A percentile compares a stretch with the other conserved stretches of the same genome.
phyloP scores from a whole-genome alignment of 1,139 yeast species.

The Yamadazyma friedrichii region DNA sequence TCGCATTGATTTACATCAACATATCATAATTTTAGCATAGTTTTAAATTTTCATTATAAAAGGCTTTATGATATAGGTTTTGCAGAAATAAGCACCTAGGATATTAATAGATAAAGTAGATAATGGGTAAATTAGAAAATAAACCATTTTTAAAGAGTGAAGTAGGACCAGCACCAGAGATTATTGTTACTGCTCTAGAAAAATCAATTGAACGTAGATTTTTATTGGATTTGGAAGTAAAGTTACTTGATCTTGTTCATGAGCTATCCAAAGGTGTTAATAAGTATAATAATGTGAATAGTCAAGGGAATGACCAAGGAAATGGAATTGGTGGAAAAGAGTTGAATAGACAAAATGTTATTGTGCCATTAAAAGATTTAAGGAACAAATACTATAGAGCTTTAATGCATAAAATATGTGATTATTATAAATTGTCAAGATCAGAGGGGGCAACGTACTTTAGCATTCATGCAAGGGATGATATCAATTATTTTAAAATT shows the following conservation, averaged over 20 bases:
- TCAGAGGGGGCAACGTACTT: conserved; percentile 1
- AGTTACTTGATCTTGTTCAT: conserved; percentile 16
- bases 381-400: conserved; percentile 63
- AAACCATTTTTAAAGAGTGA: neutral
- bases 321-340: neutral
- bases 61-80: neutral
- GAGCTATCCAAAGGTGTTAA: conserved; percentile 29
- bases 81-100: no score
- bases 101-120: neutral
- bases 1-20: neutral
- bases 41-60: neutral
- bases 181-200: conserved; percentile 2
- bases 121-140: neutral
- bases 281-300: neutral
- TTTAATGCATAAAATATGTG: conserved; percentile 67
- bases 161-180: conserved; percentile 2
- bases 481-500: neutral
- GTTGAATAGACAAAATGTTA: conserved; percentile 1
- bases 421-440: conserved; percentile 41
- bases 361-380: conserved; percentile 1
- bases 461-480: conserved; percentile 1
- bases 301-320: neutral
- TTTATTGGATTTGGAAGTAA: conserved; percentile 1
- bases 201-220: conserved; percentile 1
- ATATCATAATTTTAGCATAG: neutral